These are phyloP conservation scores for Phytophthora ohioensis DNA, from an alignment of 352 stramenopile species.

Conservation along the genomic window DNA sequence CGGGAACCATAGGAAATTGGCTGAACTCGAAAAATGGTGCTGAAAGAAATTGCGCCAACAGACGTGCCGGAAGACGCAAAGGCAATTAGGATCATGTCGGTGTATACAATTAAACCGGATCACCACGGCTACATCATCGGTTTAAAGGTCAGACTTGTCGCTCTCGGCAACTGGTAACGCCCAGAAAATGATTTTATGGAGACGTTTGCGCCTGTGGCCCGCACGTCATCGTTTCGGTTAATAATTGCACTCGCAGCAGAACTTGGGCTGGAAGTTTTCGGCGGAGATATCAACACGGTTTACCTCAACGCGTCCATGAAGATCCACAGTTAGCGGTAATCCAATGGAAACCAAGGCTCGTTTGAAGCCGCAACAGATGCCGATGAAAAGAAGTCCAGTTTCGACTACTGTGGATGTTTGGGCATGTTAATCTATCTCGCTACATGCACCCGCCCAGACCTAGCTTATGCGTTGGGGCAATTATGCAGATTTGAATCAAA, in stretches of 20 bases:
- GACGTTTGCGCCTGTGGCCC: background rate
- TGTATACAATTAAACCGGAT: slow-evolving; percentile 4
- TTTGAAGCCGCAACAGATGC: background rate
- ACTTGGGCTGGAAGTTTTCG: too few relatives aligned
- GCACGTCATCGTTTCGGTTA: too few relatives aligned
- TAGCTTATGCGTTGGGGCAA: slow-evolving; percentile 5
- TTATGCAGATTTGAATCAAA: slow-evolving; percentile 6
- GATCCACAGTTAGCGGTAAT: slow-evolving; percentile 12
- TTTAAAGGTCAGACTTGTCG: slow-evolving; percentile 2
- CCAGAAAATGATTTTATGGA: background rate
- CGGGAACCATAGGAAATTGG: background rate
- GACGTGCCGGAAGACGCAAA: too few relatives aligned
- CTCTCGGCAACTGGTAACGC: slow-evolving; percentile 7
- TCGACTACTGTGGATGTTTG: background rate
- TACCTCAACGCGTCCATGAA: slow-evolving; percentile 10
- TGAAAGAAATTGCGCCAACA: too few relatives aligned
- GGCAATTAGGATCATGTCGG: slow-evolving; percentile 2
- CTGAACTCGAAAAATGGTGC: slow-evolving; percentile 3
- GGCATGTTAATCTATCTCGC: slow-evolving; percentile 8
- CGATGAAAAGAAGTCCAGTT: background rate
- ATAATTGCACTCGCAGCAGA: too few relatives aligned
- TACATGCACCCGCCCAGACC: background rate
- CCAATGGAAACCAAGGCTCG: slow-evolving; percentile 5
- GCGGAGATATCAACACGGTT: slow-evolving; percentile 12
- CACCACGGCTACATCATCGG: slow-evolving; percentile 8